These are phyloP conservation scores for Saccharomycopsis sp. DNA, from an alignment of 805 yeast species.

Conservation along the genomic window DNA sequence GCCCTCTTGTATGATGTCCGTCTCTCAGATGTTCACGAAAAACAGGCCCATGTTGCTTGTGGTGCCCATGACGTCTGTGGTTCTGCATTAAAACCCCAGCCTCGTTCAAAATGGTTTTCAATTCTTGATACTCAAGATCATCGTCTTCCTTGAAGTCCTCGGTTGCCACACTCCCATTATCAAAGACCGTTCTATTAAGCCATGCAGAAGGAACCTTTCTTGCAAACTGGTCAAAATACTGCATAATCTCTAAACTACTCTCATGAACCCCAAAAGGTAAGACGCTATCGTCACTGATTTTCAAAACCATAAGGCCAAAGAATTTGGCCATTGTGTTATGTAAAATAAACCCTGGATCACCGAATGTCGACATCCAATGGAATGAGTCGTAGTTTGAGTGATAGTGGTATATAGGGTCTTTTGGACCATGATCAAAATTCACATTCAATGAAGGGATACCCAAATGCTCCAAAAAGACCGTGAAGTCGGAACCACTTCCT, in stretches of 20 bases:
- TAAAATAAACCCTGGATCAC: slow-evolving; percentile 54
- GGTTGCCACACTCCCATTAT: not conserved
- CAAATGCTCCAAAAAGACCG: slow-evolving; percentile 51
- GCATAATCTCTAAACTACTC: slow-evolving; percentile 34
- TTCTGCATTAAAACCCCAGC: not conserved
- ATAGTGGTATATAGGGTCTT: slow-evolving; percentile 62
- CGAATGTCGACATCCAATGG: slow-evolving; percentile 60
- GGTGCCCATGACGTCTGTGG: not conserved
- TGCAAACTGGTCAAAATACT: slow-evolving; percentile 34
- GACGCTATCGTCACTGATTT: slow-evolving; percentile 43
- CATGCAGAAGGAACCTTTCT: slow-evolving; percentile 34
- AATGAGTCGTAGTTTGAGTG: slow-evolving; percentile 71
- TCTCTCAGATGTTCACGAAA: no score
- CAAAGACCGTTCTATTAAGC: slow-evolving; percentile 25
- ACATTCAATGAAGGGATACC: slow-evolving; percentile 57
- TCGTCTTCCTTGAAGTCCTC: not conserved
- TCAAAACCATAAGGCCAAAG: slow-evolving; percentile 43
- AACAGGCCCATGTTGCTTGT: no score
- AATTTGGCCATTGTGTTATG: slow-evolving; percentile 53
- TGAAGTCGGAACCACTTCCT: slow-evolving; percentile 70
- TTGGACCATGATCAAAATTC: slow-evolving; percentile 40
- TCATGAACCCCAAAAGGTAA: slow-evolving; percentile 34
- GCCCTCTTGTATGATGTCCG: not conserved
- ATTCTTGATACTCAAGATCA: not conserved
- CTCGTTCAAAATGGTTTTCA: not conserved